Conservation (phyloP, 2,329 filamentous ascomycete species). For the Exserohilum rostratum region DNA sequence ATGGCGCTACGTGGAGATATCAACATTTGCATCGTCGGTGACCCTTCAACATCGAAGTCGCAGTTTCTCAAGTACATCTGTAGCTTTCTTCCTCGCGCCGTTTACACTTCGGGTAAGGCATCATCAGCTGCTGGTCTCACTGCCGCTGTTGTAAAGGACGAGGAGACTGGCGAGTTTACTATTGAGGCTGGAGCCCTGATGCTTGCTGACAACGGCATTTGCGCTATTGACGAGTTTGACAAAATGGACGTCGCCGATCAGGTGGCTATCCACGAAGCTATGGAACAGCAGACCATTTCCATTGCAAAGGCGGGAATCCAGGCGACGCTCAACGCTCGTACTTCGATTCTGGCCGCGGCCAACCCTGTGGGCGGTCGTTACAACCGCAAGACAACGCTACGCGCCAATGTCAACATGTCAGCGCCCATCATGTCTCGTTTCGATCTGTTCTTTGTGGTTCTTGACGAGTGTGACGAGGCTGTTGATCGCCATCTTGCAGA, state of each 20-base stretch:
- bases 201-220: conserved; percentile 95
- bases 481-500: conserved; percentile 86
- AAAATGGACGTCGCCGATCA: conserved; percentile 99
- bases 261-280: conserved; percentile 98
- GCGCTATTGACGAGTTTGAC: conserved; percentile 98
- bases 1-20: conserved; percentile 97
- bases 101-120: conserved; percentile 97
- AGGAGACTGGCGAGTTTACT: conserved; percentile 97
- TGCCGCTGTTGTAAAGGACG: conserved; percentile 94
- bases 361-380: conserved; percentile 97
- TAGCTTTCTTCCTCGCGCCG: conserved; percentile 92
- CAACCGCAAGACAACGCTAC: conserved; percentile 91
- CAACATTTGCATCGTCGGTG: conserved; percentile 98
- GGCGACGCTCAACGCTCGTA: conserved; percentile 93
- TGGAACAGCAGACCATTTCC: conserved; percentile 99
- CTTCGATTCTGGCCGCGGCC: conserved; percentile 91
- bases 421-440: conserved; percentile 99
- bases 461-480: conserved; percentile 93
- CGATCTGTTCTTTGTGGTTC: conserved; percentile 96
- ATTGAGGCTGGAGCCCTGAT: conserved; percentile 98
- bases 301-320: conserved; percentile 99
- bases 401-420: conserved; percentile 97
- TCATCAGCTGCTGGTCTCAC: conserved; percentile 97
- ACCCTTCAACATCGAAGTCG: conserved; percentile 95
- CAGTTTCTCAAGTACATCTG: conserved; percentile 99